These are phyloP conservation scores for Ophiocordyceps sinensis DNA, from an alignment of 2,329 filamentous ascomycete species.

Conservation along the genomic window DNA sequence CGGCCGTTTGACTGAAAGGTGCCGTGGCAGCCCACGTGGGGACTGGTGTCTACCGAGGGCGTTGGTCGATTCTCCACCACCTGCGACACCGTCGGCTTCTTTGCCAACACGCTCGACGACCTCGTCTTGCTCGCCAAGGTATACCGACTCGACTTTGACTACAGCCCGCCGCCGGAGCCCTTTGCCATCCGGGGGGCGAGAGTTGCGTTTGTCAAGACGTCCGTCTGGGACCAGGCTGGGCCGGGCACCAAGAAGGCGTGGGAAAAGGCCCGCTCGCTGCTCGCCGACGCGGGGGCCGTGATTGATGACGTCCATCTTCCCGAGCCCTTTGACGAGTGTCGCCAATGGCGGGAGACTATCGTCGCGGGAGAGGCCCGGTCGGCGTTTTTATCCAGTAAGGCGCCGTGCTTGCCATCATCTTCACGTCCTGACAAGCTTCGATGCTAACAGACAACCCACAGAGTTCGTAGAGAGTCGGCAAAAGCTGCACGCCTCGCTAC, in stretches of 20 bases:
- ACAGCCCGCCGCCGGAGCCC: conserved; percentile 1
- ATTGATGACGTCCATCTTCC: conserved; percentile 43
- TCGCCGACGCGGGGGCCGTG: conserved; percentile 31
- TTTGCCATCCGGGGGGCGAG: conserved; percentile 30
- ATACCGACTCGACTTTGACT: conserved; percentile 39
- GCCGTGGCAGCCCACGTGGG: conserved; percentile 40
- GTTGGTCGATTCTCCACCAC: conserved; percentile 42
- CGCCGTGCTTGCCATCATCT: too few relatives aligned
- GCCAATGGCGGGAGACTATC: conserved; percentile 26
- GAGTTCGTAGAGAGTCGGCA: neutral
- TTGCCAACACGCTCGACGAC: conserved; percentile 41
- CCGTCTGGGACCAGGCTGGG: conserved; percentile 33
- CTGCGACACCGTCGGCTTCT: conserved; percentile 49
- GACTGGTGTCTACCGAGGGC: conserved; percentile 46
- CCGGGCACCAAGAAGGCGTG: conserved; percentile 28
- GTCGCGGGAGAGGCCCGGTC: conserved; percentile 3
- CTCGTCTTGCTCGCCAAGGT: conserved; percentile 38
- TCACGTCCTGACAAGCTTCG: too few relatives aligned
- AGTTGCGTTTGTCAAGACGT: conserved; percentile 40
- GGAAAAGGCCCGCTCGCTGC: conserved; percentile 21
- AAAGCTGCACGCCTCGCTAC: neutral
- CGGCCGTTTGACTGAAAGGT: neutral
- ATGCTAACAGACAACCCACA: neutral
- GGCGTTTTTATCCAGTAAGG: conserved; percentile 6
- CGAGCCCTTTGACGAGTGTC: conserved; percentile 29